phyloP scores from a whole-genome alignment of 1,284 basidiomycete genomes.

The Malassezia nana region DNA sequence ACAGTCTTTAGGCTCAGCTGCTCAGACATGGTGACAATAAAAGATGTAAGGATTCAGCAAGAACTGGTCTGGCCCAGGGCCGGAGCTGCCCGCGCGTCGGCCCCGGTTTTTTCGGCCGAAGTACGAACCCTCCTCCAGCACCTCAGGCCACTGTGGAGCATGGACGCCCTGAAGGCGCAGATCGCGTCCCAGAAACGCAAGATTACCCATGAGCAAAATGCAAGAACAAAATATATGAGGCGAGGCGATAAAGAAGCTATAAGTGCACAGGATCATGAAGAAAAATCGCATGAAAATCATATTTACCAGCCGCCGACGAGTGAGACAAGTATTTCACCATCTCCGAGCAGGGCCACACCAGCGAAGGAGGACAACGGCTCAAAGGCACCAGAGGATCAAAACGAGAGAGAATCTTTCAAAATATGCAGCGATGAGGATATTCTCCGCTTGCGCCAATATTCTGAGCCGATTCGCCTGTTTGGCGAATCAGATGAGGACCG shows the following conservation, averaged over 20 bases:
- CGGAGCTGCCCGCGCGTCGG: slow-evolving; percentile 7
- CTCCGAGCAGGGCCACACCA: not conserved
- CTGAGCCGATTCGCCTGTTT: slow-evolving; percentile 88
- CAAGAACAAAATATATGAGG: slow-evolving; percentile 29
- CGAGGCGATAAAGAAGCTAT: slow-evolving; percentile 32
- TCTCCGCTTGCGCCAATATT: slow-evolving; percentile 74
- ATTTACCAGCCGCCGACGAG: not conserved
- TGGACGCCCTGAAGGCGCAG: slow-evolving; percentile 80
- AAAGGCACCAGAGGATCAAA: slow-evolving; percentile 6
- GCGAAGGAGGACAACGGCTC: not conserved
- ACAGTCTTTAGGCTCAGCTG: slow-evolving; percentile 43
- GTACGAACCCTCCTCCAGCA: not conserved
- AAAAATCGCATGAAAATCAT: not conserved
- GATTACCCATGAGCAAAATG: slow-evolving; percentile 55
- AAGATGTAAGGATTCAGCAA: not conserved
- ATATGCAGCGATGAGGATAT: slow-evolving; percentile 87
- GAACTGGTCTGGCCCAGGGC: not conserved
- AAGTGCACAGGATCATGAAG: not conserved
- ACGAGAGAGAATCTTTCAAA: slow-evolving; percentile 57
- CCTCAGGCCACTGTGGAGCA: slow-evolving; percentile 40
- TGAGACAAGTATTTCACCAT: not conserved
- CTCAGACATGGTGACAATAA: slow-evolving; percentile 23
- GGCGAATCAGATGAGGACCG: slow-evolving; percentile 90
- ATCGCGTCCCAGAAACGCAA: slow-evolving; percentile 65
- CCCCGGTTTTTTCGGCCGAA: slow-evolving; percentile 12